Percentiles rank a stretch among this genome's conserved stretches.
Evolutionary conservation across 768 basidiomycete genomes (phyloP).

Genomic region (Piloderma croceum): DNA sequence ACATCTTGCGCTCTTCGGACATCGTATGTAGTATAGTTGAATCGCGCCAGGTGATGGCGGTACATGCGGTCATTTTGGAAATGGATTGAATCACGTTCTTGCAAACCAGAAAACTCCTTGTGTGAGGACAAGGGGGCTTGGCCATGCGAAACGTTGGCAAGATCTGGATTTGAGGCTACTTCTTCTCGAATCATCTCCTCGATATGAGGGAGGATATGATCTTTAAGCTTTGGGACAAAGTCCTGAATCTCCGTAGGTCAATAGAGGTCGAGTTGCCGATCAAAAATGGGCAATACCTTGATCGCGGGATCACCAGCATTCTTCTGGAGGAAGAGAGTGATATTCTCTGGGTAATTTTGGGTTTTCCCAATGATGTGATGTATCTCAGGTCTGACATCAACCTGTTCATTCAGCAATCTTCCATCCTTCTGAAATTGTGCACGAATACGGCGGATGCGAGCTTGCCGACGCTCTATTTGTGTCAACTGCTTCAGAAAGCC

Average conservation of each 20-base stretch:
- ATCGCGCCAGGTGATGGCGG: slow-evolving; percentile 4
- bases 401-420: not conserved
- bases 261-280: too few relatives aligned
- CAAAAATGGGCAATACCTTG: too few relatives aligned
- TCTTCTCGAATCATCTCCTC: too few relatives aligned
- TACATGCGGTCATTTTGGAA: slow-evolving; percentile 1
- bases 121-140: not conserved
- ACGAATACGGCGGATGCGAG: not conserved
- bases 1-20: slow-evolving; percentile 12
- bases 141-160: too few relatives aligned
- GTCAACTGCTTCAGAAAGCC: slow-evolving; percentile 16
- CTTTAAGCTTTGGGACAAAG: slow-evolving; percentile 5
- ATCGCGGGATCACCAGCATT: not conserved
- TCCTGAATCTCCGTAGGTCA: too few relatives aligned
- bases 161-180: too few relatives aligned
- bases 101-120: not conserved
- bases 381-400: not conserved
- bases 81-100: not conserved
- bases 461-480: not conserved
- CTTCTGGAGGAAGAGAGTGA: not conserved
- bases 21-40: slow-evolving; percentile 20
- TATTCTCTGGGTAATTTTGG: too few relatives aligned
- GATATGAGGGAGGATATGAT: slow-evolving; percentile 5
- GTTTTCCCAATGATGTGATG: not conserved
- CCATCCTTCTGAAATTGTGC: not conserved